Conservation (phyloP, 352 stramenopile genomes). For the Phytophthora capsici region DNA sequence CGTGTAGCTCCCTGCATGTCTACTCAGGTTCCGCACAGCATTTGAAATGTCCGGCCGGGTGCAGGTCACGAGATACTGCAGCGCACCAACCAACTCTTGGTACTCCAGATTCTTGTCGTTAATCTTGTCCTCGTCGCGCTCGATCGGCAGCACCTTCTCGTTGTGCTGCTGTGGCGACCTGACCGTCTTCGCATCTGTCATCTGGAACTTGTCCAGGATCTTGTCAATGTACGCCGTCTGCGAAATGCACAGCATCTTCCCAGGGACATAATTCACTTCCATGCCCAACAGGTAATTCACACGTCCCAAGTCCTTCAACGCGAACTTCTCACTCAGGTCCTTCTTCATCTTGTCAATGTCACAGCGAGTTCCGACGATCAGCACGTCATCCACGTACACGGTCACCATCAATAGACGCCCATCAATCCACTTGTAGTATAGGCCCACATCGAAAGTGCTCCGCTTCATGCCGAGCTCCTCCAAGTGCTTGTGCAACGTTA, state of each 20-base stretch:
- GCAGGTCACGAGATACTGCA: constrained; percentile 4
- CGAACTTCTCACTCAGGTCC: no score
- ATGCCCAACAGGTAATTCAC: background rate
- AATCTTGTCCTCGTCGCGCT: background rate
- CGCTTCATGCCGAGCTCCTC: background rate
- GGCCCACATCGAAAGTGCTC: no score
- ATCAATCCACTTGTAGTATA: no score
- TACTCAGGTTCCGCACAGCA: background rate
- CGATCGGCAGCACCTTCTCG: background rate
- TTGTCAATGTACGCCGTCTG: constrained; percentile 9
- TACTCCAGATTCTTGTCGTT: constrained; percentile 3
- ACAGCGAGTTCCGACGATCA: no score
- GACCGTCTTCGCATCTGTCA: background rate
- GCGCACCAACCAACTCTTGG: constrained; percentile 6
- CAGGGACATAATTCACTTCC: constrained; percentile 3
- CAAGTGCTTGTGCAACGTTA: background rate
- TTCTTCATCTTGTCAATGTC: no score
- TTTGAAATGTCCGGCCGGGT: constrained; percentile 5
- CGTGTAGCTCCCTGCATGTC: background rate
- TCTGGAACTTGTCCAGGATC: background rate
- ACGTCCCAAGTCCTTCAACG: no score
- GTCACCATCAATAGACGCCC: no score
- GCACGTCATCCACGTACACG: no score
- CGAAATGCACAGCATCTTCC: background rate
- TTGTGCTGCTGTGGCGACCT: constrained; percentile 3